Percentiles rank a stretch among this genome's conserved stretches.
These are phyloP conservation scores for Nakazawaea anatomiae DNA, from an alignment of 805 yeast genomes.

Conservation along the genomic window DNA sequence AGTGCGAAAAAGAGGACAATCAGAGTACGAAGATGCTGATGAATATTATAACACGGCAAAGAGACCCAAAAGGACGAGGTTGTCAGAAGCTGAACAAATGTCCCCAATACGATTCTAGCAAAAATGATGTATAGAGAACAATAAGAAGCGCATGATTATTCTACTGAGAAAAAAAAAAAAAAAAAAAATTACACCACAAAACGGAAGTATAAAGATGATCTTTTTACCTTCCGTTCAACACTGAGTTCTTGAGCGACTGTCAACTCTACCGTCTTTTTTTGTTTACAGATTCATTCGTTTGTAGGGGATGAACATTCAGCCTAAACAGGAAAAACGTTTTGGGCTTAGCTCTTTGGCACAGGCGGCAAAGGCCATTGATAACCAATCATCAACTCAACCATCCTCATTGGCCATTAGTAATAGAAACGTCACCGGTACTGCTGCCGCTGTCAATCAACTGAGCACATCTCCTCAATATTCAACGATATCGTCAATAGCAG, in stretches of 20 bases:
- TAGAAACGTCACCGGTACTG: not conserved
- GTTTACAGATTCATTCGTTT: not conserved
- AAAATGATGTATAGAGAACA: not conserved
- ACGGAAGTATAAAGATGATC: no score
- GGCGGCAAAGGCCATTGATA: slow-evolving; percentile 7
- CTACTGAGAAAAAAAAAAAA: not conserved
- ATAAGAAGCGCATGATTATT: not conserved
- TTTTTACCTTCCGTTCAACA: no score
- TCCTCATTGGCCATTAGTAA: not conserved
- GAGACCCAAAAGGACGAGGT: not conserved
- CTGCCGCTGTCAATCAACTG: not conserved
- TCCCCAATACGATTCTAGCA: slow-evolving; percentile 1
- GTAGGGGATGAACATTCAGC: slow-evolving; percentile 1
- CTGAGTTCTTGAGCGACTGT: no score
- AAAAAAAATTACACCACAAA: not conserved
- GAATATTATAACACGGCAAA: not conserved
- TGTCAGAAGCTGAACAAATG: not conserved
- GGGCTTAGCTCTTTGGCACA: slow-evolving; percentile 10
- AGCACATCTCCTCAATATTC: not conserved
- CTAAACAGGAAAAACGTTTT: not conserved
- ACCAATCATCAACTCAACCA: not conserved
- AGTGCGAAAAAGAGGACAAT: no score
- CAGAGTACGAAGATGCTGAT: not conserved
- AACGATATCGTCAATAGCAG: not conserved
- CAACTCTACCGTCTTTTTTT: no score